A percentile compares a stretch with the other conserved stretches of the same genome.
phyloP scores from a whole-genome alignment of 2,329 filamentous ascomycete genomes.

The Beauveria medogensis region DNA sequence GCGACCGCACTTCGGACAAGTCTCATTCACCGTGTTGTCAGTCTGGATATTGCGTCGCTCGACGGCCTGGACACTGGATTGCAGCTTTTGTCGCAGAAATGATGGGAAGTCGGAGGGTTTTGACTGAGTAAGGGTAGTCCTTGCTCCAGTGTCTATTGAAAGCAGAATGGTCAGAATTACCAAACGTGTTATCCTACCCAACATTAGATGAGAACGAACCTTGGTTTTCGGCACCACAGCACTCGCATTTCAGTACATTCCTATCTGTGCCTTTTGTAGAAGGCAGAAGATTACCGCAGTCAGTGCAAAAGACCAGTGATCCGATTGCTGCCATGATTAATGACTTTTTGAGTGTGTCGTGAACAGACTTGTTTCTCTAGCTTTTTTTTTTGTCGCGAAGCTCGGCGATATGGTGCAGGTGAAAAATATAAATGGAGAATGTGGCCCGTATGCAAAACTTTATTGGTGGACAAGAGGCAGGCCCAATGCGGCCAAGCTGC shows the following conservation, averaged over 20 bases:
- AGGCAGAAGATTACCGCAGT: slow-evolving; percentile 85
- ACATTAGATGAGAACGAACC: slow-evolving; percentile 40
- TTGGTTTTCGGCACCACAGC: slow-evolving; percentile 78
- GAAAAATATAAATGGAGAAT: slow-evolving; percentile 3
- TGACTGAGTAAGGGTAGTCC: slow-evolving; percentile 72
- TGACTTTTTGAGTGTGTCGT: slow-evolving; percentile 10
- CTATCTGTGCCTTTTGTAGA: slow-evolving; percentile 69
- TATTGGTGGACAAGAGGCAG: not conserved
- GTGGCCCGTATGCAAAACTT: not conserved
- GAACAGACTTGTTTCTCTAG: not conserved
- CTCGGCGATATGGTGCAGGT: not conserved
- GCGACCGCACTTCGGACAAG: slow-evolving; percentile 72
- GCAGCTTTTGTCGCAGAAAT: slow-evolving; percentile 70
- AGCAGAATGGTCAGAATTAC: slow-evolving; percentile 7
- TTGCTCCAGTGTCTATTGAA: slow-evolving; percentile 59
- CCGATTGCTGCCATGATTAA: slow-evolving; percentile 75
- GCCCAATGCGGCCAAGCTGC: not conserved
- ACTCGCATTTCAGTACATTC: slow-evolving; percentile 70
- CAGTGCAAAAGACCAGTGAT: slow-evolving; percentile 84
- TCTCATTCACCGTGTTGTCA: slow-evolving; percentile 57
- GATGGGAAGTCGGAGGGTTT: slow-evolving; percentile 89
- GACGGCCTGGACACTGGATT: slow-evolving; percentile 76
- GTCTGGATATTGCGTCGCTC: slow-evolving; percentile 70
- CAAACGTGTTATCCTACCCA: not conserved
- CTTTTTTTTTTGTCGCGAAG: slow-evolving; percentile 7